Evolutionary conservation across 2,329 filamentous ascomycete species (phyloP).

Genomic region (Cladorrhinum sp.): DNA sequence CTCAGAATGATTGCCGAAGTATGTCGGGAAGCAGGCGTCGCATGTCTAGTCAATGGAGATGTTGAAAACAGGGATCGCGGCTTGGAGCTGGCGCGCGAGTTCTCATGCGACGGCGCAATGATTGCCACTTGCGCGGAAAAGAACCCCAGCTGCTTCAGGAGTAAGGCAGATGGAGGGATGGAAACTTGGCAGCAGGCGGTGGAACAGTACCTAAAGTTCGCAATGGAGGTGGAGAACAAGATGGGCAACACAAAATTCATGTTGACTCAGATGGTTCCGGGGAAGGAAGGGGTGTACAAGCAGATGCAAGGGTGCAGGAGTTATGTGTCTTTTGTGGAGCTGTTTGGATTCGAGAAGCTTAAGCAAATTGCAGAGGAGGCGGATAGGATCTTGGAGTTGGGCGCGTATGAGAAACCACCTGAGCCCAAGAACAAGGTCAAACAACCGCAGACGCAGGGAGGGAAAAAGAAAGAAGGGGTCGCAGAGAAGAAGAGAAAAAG

Average conservation of each 20-base stretch:
- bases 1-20: slow-evolving; percentile 78
- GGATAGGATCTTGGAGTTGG: slow-evolving; percentile 62
- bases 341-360: slow-evolving; percentile 63
- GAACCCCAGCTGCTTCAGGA: slow-evolving; percentile 84
- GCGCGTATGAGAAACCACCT: slow-evolving; percentile 42
- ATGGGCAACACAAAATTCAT: slow-evolving; percentile 93
- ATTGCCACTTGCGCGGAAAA: slow-evolving; percentile 90
- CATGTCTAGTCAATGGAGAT: slow-evolving; percentile 94
- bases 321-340: slow-evolving; percentile 66
- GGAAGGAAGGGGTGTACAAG: slow-evolving; percentile 65
- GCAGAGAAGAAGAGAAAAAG: background rate
- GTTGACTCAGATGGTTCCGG: slow-evolving; percentile 79
- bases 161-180: slow-evolving; percentile 64
- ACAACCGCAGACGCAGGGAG: slow-evolving; percentile 5
- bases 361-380: slow-evolving; percentile 60
- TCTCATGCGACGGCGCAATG: slow-evolving; percentile 91
- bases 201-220: slow-evolving; percentile 67
- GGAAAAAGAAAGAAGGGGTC: background rate
- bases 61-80: slow-evolving; percentile 74
- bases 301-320: slow-evolving; percentile 63
- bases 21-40: slow-evolving; percentile 81
- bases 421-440: slow-evolving; percentile 30
- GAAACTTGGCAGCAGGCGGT: slow-evolving; percentile 75
- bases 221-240: slow-evolving; percentile 77
- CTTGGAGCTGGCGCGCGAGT: slow-evolving; percentile 68